A percentile compares a stretch with the other conserved stretches of the same genome.
Conservation (phyloP, 2,329 filamentous ascomycete species). For the Exophiala spinifera region DNA sequence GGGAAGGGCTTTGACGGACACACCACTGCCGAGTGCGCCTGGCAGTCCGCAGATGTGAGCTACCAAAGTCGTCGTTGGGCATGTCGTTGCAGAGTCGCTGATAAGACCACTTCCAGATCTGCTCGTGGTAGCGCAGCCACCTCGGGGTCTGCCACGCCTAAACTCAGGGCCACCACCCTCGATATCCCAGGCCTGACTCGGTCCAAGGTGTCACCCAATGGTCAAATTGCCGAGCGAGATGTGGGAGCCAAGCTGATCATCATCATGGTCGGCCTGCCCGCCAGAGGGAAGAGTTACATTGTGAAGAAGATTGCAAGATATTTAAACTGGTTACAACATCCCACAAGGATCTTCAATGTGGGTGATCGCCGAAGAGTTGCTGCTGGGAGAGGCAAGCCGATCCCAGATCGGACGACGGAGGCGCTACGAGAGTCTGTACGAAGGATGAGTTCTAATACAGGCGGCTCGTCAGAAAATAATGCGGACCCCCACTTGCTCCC, state of each 20-base stretch:
- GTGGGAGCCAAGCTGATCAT: slow-evolving; percentile 96
- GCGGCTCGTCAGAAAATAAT: slow-evolving; percentile 17
- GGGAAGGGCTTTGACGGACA: slow-evolving; percentile 59
- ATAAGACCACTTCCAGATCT: slow-evolving; percentile 20
- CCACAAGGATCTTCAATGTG: slow-evolving; percentile 95
- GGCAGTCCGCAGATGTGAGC: slow-evolving; percentile 61
- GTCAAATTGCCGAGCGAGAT: slow-evolving; percentile 87
- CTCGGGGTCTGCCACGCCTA: slow-evolving; percentile 73
- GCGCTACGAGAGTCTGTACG: slow-evolving; percentile 45
- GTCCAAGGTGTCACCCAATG: slow-evolving; percentile 92
- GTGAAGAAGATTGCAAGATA: slow-evolving; percentile 97
- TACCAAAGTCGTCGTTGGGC: background rate
- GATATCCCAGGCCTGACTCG: slow-evolving; percentile 96
- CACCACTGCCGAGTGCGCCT: slow-evolving; percentile 60
- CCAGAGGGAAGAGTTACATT: slow-evolving; percentile 95
- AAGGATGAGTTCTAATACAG: slow-evolving; percentile 36
- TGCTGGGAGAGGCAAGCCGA: slow-evolving; percentile 53
- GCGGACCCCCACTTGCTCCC: slow-evolving; percentile 37
- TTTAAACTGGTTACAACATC: slow-evolving; percentile 94
- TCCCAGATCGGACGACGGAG: slow-evolving; percentile 35
- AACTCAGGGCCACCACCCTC: slow-evolving; percentile 84
- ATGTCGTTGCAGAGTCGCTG: slow-evolving; percentile 2
- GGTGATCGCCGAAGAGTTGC: slow-evolving; percentile 83
- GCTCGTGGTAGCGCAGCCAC: slow-evolving; percentile 66
- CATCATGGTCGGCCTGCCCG: slow-evolving; percentile 95